Conservation (phyloP, 768 basidiomycete genomes). For the Floccularia luteovirens region DNA sequence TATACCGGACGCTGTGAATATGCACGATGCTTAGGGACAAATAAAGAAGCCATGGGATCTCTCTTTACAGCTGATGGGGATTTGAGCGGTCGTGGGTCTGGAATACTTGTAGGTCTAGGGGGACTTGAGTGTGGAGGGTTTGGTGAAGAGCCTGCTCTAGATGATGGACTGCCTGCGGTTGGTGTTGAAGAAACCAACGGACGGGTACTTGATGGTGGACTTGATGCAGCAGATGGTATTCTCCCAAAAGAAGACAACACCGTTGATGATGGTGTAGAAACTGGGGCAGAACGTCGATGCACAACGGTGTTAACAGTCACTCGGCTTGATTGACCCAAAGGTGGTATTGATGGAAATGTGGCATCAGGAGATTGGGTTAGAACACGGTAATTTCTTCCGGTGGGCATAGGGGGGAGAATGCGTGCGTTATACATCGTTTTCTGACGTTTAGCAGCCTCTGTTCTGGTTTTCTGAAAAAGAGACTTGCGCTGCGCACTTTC, state of each 20-base stretch:
- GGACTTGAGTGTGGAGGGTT: constrained; percentile 10
- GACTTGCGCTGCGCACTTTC: constrained; percentile 45
- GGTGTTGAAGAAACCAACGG: not conserved
- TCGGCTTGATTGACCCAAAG: constrained; percentile 26
- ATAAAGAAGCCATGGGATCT: constrained; percentile 54
- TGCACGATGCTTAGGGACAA: constrained; percentile 72
- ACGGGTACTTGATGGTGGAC: not conserved
- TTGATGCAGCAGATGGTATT: constrained; percentile 2
- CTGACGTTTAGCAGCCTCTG: constrained; percentile 62
- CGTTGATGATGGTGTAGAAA: constrained; percentile 8
- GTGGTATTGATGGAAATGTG: constrained; percentile 22
- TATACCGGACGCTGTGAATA: constrained; percentile 44
- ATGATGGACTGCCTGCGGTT: not conserved
- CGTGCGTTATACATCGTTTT: constrained; percentile 50
- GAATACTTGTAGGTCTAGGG: constrained; percentile 7
- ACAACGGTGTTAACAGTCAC: constrained; percentile 47
- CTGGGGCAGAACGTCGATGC: constrained; percentile 23
- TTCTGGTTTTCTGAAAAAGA: constrained; percentile 70
- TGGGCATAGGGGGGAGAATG: constrained; percentile 47
- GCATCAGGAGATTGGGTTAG: constrained; percentile 26
- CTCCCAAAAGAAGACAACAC: not conserved
- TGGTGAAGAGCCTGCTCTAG: constrained; percentile 10
- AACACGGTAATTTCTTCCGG: constrained; percentile 34
- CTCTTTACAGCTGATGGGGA: constrained; percentile 38
- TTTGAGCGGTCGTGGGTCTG: constrained; percentile 25